These are phyloP conservation scores for Thelonectria discophora DNA, from an alignment of 2,329 filamentous ascomycete genomes.

Conservation along the genomic window DNA sequence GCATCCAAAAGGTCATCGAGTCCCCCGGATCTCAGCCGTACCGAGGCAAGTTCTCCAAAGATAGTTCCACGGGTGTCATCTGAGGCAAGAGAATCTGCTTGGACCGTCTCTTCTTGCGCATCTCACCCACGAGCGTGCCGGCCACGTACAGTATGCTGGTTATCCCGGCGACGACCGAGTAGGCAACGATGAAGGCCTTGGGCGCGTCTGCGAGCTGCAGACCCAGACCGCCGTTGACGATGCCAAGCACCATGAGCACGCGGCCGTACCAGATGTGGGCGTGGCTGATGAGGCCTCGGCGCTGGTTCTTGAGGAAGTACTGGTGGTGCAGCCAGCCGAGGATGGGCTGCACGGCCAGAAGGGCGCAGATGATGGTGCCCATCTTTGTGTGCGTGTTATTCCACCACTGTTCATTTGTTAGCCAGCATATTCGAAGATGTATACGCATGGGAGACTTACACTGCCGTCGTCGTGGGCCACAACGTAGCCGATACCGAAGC, in stretches of 20 bases:
- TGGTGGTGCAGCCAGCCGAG: constrained; percentile 67
- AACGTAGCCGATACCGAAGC: constrained; percentile 65
- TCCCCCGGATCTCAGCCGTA: neutral
- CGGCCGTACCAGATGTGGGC: constrained; percentile 72
- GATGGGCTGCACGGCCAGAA: constrained; percentile 66
- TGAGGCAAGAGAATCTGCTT: constrained; percentile 38
- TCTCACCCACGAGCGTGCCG: constrained; percentile 33
- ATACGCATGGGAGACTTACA: constrained; percentile 50
- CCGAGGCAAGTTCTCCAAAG: constrained; percentile 6
- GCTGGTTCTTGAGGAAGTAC: constrained; percentile 57
- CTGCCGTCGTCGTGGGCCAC: constrained; percentile 51
- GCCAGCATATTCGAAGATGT: constrained; percentile 18
- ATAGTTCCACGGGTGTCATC: constrained; percentile 37
- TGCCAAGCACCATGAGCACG: constrained; percentile 63
- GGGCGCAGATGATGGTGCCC: constrained; percentile 62
- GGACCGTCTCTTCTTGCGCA: constrained; percentile 21
- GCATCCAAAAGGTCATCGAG: neutral
- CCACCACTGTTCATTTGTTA: constrained; percentile 56
- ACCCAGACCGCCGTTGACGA: constrained; percentile 72
- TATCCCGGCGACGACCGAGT: constrained; percentile 63
- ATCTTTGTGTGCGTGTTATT: constrained; percentile 62
- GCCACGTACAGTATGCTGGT: constrained; percentile 56
- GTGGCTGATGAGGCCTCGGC: constrained; percentile 62
- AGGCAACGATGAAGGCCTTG: constrained; percentile 58
- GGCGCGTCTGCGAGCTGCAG: constrained; percentile 58